Evolutionary conservation across 2,329 filamentous ascomycete genomes (phyloP), one percentile per base, ranked within the genome.

Genomic region (Coniochaeta sp.): DNA sequence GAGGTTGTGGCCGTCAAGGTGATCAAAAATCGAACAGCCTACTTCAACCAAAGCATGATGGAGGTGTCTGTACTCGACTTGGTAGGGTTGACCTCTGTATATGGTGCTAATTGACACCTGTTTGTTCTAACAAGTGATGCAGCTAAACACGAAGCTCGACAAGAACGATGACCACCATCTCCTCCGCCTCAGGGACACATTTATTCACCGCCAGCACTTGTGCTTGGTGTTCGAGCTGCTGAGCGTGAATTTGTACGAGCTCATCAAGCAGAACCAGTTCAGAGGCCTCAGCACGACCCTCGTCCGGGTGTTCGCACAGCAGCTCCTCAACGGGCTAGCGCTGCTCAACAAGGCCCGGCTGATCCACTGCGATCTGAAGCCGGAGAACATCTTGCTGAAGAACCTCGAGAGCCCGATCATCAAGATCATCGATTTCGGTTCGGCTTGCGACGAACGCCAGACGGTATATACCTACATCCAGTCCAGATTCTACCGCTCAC

Each of bases 41-140:
- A 99, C 74, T 99, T 99, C 79, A 99, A 99, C 72, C 95, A 99
- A 75, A 98, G 95, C 74, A 99, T 99, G 95, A 99, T 99, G 95
- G 95, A 99, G 73, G 95, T 99, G 34, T 99, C 95, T 1, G 95
- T 99, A 26, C 81, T 99, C 61, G 95, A 99, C 74, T 73, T 99
- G 81, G 91, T 96, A 81, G 61, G 85, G 67, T 59, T 16, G 54
- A 26, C 12, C 11, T 11, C 65, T 17, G 22, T 26, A 64, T 54
- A 8, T n/a, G 47, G 26, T 17, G 43, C 24, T 7, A 4, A 62
- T 62, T 38, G 65, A 40, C 31, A 22, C 40, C 19, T 47, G 38
- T 19, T n/a, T n/a, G 14, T 24, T 33, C 72, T 74, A 65, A 75
- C 65, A 12, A 38, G 26, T 57, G 19, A 12, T 56, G 1, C 68